Base-by-base conservation (phyloP, 805 yeast species). In the Saccharomycopsis amapae region DNA sequence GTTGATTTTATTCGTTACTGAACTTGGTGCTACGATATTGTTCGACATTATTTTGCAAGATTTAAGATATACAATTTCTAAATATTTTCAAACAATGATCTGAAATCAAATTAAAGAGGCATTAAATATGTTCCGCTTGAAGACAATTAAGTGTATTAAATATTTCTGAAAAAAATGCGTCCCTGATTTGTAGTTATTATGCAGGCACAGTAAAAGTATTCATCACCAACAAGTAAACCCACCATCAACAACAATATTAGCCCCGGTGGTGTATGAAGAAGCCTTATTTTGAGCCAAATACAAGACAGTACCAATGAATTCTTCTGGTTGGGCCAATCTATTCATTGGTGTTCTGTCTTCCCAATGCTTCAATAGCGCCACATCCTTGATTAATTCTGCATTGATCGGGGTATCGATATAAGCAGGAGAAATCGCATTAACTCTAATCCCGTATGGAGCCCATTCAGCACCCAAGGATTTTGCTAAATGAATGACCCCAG, bases 301-400 rank as follows among this genome's bases (percentile, higher is more conserved):
- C 52, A 85, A 66, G 47, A 82, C 71, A 30, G 85, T 72, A 33
- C 94, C 94, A 33, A 81, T 82, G 60, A 84, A 82, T 65, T 85
- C 94, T 59, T 78, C 73, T 51, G 93, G 90, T 57, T 81, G 86
- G 34, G 94, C 89, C 84, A 85, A 79, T 68, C 94, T 76, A 59
- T 76, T 76, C 78, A 79, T 72, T 58, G 94, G 94, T 46, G 80
- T 71, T 64, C 76, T 76, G 24, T 76, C 63, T 58, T 80, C 81
- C 90, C 90, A 83, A 45, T 77, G 72, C 42, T 79, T 75, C 63
- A 79, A 80, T 73, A 83, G 67, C 43, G 71, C 79, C 30, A 73
- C 69, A 39, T 70, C 64, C 56, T 73, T 68, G 52, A 78, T 70
- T 41, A 84, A 87, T 56, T 81, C 79, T 62, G 75, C 78, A 37